Conservation (phyloP, 495 filamentous ascomycete species). For the Penicillium mononematosum region DNA sequence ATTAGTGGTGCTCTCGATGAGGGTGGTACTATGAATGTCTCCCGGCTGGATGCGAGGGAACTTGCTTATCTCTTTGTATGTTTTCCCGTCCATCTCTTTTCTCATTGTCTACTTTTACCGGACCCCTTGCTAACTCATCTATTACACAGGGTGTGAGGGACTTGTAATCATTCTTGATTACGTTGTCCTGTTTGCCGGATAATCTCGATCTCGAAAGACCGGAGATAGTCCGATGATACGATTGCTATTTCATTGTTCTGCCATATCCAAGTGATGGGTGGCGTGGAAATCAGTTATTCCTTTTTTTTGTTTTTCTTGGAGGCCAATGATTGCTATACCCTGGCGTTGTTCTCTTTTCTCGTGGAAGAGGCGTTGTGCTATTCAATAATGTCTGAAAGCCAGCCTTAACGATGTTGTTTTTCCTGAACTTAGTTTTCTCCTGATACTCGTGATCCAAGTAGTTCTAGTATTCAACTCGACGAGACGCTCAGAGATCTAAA, state of each 20-base stretch:
- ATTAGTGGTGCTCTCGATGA: constrained; percentile 85
- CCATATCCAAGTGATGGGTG: not conserved
- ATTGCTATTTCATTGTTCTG: not conserved
- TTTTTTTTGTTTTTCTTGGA: not conserved
- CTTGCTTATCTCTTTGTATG: constrained; percentile 73
- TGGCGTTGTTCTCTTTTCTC: not conserved
- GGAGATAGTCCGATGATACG: not conserved
- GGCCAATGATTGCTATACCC: constrained; percentile 9
- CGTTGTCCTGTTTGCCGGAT: not conserved
- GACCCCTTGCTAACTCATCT: constrained; percentile 13
- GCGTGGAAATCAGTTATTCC: not conserved
- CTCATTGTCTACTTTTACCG: not conserved
- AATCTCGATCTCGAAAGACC: not conserved
- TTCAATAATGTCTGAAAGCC: not conserved
- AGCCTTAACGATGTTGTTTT: not conserved
- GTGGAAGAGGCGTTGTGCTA: not conserved
- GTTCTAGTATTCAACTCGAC: not conserved
- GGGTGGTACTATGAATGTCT: constrained; percentile 62
- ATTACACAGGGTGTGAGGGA: constrained; percentile 10
- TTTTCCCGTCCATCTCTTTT: constrained; percentile 12
- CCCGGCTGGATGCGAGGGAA: constrained; percentile 60
- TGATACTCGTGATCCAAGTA: not conserved
- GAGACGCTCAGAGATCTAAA: constrained; percentile 5
- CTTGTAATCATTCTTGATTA: not conserved
- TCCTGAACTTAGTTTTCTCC: not conserved